phyloP scores from a whole-genome alignment of 805 yeast genomes.

The Candida sphagnicola region DNA sequence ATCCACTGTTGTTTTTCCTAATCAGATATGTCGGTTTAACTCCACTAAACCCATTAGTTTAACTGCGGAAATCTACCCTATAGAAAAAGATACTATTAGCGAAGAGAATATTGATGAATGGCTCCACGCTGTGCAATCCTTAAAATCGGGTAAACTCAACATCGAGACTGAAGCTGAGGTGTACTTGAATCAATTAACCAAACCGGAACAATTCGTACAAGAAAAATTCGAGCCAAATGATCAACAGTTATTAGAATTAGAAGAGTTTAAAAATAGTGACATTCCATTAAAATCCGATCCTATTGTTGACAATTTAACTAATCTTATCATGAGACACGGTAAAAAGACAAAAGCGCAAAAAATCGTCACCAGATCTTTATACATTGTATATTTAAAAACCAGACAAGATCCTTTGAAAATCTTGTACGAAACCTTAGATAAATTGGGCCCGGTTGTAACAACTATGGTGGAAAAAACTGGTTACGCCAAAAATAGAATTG shows the following conservation, averaged over 20 bases:
- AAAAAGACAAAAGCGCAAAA: slow-evolving; percentile 77
- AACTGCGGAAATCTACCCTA: slow-evolving; percentile 35
- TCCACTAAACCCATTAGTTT: slow-evolving; percentile 11
- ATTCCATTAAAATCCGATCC: slow-evolving; percentile 66
- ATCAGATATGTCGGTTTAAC: background rate
- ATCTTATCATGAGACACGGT: slow-evolving; percentile 90
- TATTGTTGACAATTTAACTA: slow-evolving; percentile 72
- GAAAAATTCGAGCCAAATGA: slow-evolving; percentile 53
- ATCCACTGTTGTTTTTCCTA: background rate
- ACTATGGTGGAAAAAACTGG: slow-evolving; percentile 77
- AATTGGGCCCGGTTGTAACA: slow-evolving; percentile 79
- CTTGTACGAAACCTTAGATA: slow-evolving; percentile 70
- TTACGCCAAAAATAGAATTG: slow-evolving; percentile 74
- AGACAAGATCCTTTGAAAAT: slow-evolving; percentile 78
- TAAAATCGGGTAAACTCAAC: slow-evolving; percentile 29
- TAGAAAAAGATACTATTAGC: slow-evolving; percentile 31
- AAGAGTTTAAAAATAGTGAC: slow-evolving; percentile 43
- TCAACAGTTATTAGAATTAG: slow-evolving; percentile 60
- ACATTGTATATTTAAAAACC: slow-evolving; percentile 66
- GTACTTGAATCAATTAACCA: slow-evolving; percentile 34
- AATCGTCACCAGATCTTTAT: slow-evolving; percentile 70
- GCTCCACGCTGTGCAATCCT: slow-evolving; percentile 40
- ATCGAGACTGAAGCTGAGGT: slow-evolving; percentile 33
- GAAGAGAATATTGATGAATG: slow-evolving; percentile 44
- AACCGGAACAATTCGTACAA: slow-evolving; percentile 32